Percentiles rank a stretch among this genome's conserved stretches.
Conservation (phyloP, 2,329 filamentous ascomycete genomes). For the Chaetoscypha palmicola region DNA sequence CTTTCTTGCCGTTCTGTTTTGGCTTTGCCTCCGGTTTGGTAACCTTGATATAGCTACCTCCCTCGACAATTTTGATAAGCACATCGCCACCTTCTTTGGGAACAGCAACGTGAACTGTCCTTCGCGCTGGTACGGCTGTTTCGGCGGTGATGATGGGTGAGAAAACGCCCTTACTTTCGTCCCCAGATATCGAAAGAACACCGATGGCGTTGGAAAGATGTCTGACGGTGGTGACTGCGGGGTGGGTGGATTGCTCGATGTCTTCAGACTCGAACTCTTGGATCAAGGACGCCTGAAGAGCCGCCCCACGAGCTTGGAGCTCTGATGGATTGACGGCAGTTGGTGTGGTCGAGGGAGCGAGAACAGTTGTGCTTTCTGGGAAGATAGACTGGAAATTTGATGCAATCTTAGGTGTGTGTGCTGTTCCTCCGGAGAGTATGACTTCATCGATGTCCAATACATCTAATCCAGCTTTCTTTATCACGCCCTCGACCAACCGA, state of each 20-base stretch:
- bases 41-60: conserved; percentile 84
- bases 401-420: conserved; percentile 91
- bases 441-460: conserved; percentile 91
- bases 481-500: conserved; percentile 71
- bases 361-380: conserved; percentile 68
- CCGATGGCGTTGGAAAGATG: conserved; percentile 87
- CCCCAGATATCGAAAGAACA: conserved; percentile 60
- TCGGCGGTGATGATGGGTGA: conserved; percentile 74
- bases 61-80: conserved; percentile 82
- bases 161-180: conserved; percentile 61
- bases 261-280: conserved; percentile 90
- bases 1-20: conserved; percentile 54
- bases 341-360: conserved; percentile 73
- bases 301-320: conserved; percentile 79
- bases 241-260: conserved; percentile 92
- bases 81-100: conserved; percentile 82
- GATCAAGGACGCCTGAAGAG: conserved; percentile 90
- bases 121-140: conserved; percentile 82
- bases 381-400: conserved; percentile 73
- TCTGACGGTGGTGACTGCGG: conserved; percentile 87
- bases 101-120: conserved; percentile 69
- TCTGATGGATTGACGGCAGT: conserved; percentile 90
- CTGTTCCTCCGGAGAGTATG: conserved; percentile 83
- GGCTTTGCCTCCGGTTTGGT: conserved; percentile 77
- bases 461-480: conserved; percentile 90